Percentiles rank a stretch among this genome's conserved stretches.
Evolutionary conservation across 2,329 filamentous ascomycete genomes (phyloP).

Genomic region (Sporothrix brunneoviolacea): DNA sequence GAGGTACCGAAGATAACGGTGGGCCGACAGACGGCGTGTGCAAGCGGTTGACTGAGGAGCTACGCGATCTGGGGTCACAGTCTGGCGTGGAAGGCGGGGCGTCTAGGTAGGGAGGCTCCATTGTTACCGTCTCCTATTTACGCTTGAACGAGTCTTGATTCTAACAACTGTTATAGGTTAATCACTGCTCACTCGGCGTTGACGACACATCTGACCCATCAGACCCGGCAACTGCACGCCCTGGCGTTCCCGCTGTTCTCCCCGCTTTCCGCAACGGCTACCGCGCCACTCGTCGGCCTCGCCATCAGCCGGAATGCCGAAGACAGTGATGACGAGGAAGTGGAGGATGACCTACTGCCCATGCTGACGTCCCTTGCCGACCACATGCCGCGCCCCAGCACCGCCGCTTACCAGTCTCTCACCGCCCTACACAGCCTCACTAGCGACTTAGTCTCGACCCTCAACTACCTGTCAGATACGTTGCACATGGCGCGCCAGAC

Average conservation of each 20-base stretch:
- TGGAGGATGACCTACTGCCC: constrained; percentile 62
- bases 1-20: constrained; percentile 60
- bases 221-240: constrained; percentile 68
- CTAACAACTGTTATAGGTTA: constrained; percentile 42
- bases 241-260: constrained; percentile 65
- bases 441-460: constrained; percentile 65
- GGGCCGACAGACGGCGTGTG: constrained; percentile 61
- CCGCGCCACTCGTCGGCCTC: neutral
- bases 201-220: constrained; percentile 66
- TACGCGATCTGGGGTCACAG: constrained; percentile 67
- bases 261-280: constrained; percentile 55
- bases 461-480: constrained; percentile 83
- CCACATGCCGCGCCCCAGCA: constrained; percentile 58
- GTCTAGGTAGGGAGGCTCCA: constrained; percentile 59
- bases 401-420: constrained; percentile 58
- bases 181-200: constrained; percentile 70
- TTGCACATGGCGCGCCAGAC: constrained; percentile 91
- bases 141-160: no score
- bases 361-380: constrained; percentile 59
- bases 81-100: constrained; percentile 65
- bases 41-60: constrained; percentile 58
- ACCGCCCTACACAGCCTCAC: constrained; percentile 64
- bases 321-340: constrained; percentile 19
- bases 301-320: neutral
- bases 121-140: no score